Percentiles rank a stretch among this genome's conserved stretches.
Evolutionary conservation across 208 protist genomes (phyloP).

Genomic region (Leishmania braziliensis): DNA sequence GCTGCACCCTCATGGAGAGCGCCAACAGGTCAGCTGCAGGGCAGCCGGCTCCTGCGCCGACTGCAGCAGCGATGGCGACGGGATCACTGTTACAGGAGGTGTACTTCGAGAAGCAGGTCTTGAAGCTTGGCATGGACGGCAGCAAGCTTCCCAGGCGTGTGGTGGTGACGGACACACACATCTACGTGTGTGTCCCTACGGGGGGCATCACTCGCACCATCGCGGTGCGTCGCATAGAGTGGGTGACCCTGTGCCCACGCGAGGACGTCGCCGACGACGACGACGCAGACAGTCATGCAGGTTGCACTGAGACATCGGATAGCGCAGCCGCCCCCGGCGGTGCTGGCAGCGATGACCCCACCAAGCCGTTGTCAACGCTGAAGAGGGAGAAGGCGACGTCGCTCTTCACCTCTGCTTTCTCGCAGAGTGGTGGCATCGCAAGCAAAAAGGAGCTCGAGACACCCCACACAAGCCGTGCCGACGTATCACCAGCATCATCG

Average conservation of each 20-base stretch:
- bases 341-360: background rate
- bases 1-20: background rate
- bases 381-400: background rate
- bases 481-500: background rate
- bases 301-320: background rate
- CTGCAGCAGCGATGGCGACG: background rate
- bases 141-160: conserved; percentile 43
- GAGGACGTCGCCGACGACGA: conserved; percentile 19
- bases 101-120: conserved; percentile 30
- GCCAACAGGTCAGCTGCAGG: background rate
- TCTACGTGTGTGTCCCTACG: conserved; percentile 48
- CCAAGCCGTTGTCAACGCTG: background rate
- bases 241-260: conserved; percentile 30
- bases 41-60: background rate
- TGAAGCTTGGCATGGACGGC: conserved; percentile 57
- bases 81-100: background rate
- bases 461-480: background rate
- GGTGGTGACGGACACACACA: conserved; percentile 31
- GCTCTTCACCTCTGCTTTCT: conserved; percentile 16
- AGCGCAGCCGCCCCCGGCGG: background rate
- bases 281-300: background rate
- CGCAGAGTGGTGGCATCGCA: background rate
- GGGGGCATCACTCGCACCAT: conserved; percentile 60
- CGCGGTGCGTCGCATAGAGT: conserved; percentile 28
- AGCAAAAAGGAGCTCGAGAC: background rate